Conservation (phyloP, 2,329 filamentous ascomycete species). For the Fusarium acutatum region DNA sequence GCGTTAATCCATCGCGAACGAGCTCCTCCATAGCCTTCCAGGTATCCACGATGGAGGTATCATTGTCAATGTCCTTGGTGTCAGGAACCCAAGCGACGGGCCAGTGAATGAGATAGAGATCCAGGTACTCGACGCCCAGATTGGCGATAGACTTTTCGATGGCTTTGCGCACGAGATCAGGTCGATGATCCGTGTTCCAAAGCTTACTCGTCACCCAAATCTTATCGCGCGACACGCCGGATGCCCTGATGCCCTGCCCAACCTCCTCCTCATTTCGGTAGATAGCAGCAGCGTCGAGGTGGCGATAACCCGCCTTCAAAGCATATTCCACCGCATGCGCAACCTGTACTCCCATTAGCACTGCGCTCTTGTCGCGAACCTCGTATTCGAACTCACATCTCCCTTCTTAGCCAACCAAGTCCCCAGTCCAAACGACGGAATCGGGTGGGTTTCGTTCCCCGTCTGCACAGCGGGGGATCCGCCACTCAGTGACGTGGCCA, state of each 20-base stretch:
- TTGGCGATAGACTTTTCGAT: constrained; percentile 43
- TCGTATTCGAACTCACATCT: not conserved
- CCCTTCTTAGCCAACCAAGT: constrained; percentile 46
- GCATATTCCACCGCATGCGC: constrained; percentile 62
- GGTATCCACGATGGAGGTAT: constrained; percentile 39
- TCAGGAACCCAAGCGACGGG: constrained; percentile 39
- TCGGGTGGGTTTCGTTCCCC: constrained; percentile 19
- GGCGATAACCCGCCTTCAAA: constrained; percentile 61
- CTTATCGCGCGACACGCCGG: constrained; percentile 39
- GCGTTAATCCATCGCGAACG: constrained; percentile 22
- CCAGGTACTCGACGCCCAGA: constrained; percentile 45
- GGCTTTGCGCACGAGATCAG: constrained; percentile 41
- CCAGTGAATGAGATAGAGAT: constrained; percentile 46
- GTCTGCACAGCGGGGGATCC: not conserved
- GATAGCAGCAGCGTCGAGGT: constrained; percentile 65
- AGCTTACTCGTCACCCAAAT: constrained; percentile 46
- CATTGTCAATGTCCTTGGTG: constrained; percentile 24
- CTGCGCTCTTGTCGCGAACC: fast-evolving
- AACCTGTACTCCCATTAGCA: constrained; percentile 7
- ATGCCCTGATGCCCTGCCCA: constrained; percentile 53
- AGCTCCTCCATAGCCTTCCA: constrained; percentile 46
- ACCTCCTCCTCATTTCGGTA: constrained; percentile 68
- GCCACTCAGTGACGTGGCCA: constrained; percentile 12
- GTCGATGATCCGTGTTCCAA: constrained; percentile 47
- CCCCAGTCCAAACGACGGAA: constrained; percentile 45